These are phyloP conservation scores for Hyaloscypha finlandica DNA, from an alignment of 495 filamentous ascomycete species.

Conservation along the genomic window DNA sequence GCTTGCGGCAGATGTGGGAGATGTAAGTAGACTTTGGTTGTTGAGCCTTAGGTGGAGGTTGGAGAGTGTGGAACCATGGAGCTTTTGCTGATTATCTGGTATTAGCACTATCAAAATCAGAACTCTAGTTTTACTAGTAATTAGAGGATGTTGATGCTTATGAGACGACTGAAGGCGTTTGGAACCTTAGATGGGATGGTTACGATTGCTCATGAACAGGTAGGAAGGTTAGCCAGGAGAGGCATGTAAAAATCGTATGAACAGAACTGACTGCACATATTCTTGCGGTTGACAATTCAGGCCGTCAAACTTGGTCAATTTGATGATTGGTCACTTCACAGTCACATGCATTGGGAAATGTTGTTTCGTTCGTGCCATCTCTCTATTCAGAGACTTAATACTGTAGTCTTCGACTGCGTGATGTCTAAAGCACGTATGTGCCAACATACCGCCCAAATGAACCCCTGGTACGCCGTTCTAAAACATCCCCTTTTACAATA, in stretches of 20 bases:
- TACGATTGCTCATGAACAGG: neutral
- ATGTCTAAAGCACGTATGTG: neutral
- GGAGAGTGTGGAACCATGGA: conserved; percentile 8
- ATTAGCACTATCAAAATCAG: conserved; percentile 32
- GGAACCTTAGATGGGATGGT: neutral
- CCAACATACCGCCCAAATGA: neutral
- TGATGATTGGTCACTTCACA: neutral
- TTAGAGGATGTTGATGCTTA: conserved; percentile 1
- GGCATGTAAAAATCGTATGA: neutral
- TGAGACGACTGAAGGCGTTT: conserved; percentile 3
- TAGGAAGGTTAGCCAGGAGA: neutral
- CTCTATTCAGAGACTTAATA: conserved; percentile 5
- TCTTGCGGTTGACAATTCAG: neutral
- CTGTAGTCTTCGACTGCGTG: neutral
- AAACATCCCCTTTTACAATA: conserved; percentile 11
- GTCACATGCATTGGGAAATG: neutral
- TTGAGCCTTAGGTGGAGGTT: conserved; percentile 11
- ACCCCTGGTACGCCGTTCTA: conserved; percentile 9
- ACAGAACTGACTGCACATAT: neutral
- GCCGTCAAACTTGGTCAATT: neutral
- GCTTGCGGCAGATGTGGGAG: conserved; percentile 26
- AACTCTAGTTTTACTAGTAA: conserved; percentile 15
- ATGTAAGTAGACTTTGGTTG: conserved; percentile 23
- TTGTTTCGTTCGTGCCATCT: neutral
- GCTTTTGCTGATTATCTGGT: conserved; percentile 25